A percentile compares a stretch with the other conserved stretches of the same genome.
Evolutionary conservation across 257 asterid genomes (phyloP).

Genomic region (Petrea volubilis): DNA sequence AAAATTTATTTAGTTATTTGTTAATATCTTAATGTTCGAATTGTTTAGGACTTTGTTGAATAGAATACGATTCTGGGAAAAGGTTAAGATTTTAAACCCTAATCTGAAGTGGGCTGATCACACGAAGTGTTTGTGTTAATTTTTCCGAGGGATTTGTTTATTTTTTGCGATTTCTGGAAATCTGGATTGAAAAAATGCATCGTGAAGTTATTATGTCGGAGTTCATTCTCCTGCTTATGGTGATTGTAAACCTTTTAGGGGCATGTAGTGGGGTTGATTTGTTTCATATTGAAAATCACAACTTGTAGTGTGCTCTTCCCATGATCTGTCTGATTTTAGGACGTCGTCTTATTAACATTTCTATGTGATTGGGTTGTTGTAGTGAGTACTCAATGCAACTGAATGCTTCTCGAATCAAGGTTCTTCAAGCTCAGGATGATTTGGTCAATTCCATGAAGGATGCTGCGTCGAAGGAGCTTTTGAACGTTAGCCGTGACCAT

Average conservation of each 20-base stretch:
- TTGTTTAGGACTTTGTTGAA: neutral
- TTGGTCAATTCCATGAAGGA: conserved; percentile 70
- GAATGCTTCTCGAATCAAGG: conserved; percentile 81
- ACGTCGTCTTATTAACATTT: conserved; percentile 19
- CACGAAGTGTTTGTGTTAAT: neutral
- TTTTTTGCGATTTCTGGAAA: neutral
- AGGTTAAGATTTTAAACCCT: neutral
- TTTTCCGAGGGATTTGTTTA: neutral
- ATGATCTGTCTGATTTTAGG: neutral
- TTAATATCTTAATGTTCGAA: neutral
- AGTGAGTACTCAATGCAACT: conserved; percentile 91
- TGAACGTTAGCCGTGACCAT: conserved; percentile 59
- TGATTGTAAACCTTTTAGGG: neutral
- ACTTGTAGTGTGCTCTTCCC: neutral
- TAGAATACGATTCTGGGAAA: neutral
- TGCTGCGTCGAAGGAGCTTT: conserved; percentile 63
- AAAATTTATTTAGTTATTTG: neutral
- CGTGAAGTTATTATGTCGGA: neutral
- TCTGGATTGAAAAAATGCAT: conserved; percentile 5
- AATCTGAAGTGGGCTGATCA: neutral
- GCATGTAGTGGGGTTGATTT: neutral
- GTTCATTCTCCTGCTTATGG: conserved; percentile 4
- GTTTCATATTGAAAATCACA: neutral
- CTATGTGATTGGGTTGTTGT: conserved; percentile 26
- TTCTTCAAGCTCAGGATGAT: conserved; percentile 87